Conservation (phyloP, 1,284 basidiomycete species). For the Ustilago bromivora region DNA sequence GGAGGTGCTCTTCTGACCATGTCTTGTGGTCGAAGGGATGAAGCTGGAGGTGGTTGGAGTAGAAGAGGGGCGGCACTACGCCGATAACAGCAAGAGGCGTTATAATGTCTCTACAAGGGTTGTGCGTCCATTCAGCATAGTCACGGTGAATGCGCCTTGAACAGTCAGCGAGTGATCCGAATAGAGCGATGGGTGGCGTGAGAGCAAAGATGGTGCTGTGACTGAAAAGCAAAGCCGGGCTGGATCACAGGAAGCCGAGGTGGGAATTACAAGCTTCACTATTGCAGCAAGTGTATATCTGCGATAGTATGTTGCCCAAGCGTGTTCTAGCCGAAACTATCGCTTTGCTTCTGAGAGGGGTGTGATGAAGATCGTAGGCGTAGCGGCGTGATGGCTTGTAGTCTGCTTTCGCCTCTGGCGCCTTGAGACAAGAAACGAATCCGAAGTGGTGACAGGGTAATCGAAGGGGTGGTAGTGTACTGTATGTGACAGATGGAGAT, state of each 20-base stretch:
- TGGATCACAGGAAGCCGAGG: neutral
- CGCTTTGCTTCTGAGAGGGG: too few relatives aligned
- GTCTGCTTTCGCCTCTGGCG: too few relatives aligned
- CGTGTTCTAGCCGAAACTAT: too few relatives aligned
- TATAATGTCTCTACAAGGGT: neutral
- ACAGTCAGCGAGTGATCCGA: neutral
- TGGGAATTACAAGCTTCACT: neutral
- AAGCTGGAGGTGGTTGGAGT: neutral
- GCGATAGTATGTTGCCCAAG: neutral
- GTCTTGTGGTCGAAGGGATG: neutral
- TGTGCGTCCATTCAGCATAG: neutral
- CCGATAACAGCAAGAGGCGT: neutral
- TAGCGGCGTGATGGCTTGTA: too few relatives aligned
- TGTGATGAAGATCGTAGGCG: too few relatives aligned
- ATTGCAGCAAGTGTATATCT: neutral
- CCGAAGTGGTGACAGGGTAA: too few relatives aligned
- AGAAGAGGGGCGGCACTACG: neutral
- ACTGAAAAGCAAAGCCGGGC: neutral
- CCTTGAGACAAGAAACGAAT: too few relatives aligned
- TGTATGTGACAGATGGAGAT: too few relatives aligned
- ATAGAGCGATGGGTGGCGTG: neutral
- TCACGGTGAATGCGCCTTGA: neutral
- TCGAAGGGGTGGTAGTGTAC: too few relatives aligned
- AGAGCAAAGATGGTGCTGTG: neutral
- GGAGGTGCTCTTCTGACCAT: conserved; percentile 15